Percentiles rank a stretch among this genome's conserved stretches.
phyloP scores from a whole-genome alignment of 2,329 filamentous ascomycete genomes.

The Nemania bipapillata region DNA sequence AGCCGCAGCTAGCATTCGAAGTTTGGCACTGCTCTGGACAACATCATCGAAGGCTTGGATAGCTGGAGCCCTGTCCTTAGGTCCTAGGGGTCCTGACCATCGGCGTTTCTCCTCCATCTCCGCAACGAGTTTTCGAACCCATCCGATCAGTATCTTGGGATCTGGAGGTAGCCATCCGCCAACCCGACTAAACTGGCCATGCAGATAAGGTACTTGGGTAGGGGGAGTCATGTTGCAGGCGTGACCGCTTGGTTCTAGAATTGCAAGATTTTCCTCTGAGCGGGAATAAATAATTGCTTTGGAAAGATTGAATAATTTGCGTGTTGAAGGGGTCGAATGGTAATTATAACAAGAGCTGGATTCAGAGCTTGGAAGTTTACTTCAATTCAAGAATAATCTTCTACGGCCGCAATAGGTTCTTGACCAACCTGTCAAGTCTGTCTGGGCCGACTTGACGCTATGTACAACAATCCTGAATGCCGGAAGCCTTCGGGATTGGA shows the following conservation, averaged over 20 bases:
- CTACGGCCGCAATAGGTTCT: not conserved
- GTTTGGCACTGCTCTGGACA: conserved; percentile 16
- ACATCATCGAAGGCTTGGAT: conserved; percentile 20
- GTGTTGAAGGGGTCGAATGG: too few species aligned
- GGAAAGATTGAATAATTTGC: too few species aligned
- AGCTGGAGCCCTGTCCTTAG: not conserved
- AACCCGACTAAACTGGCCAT: conserved; percentile 18
- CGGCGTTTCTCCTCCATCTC: conserved; percentile 3
- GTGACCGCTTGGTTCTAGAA: not conserved
- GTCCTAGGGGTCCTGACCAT: not conserved
- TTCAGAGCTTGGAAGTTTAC: conserved; percentile 4
- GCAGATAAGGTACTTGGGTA: conserved; percentile 11
- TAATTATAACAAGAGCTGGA: not conserved
- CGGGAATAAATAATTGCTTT: not conserved
- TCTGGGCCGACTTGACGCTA: not conserved
- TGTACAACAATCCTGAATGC: not conserved
- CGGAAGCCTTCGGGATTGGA: not conserved
- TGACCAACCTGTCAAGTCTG: not conserved
- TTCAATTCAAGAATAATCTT: conserved; percentile 7
- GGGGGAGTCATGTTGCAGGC: conserved; percentile 2
- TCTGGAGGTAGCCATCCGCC: conserved; percentile 17
- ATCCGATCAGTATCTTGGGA: conserved; percentile 13
- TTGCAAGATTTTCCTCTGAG: not conserved
- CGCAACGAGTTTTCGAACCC: not conserved
- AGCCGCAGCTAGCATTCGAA: conserved; percentile 22